Conservation (phyloP, 2,329 filamentous ascomycete genomes). For the Fusarium phyllophilum region DNA sequence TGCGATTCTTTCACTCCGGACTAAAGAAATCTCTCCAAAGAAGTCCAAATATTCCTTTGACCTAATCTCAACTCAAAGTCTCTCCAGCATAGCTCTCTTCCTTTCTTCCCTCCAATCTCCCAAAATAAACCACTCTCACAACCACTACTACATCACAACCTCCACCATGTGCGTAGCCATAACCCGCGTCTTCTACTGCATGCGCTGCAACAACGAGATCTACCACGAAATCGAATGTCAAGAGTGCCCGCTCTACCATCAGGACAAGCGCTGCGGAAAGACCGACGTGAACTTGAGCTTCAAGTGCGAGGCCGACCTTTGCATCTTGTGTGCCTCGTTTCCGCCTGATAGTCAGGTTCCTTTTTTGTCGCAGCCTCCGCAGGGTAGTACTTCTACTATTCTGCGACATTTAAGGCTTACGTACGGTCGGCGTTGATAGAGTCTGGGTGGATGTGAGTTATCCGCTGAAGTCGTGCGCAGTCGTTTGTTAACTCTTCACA, state of each 20-base stretch:
- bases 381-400: background rate
- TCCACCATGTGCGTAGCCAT: background rate
- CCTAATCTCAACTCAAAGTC: fast-evolving
- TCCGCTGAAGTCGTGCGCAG: fast-evolving
- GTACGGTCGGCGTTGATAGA: background rate
- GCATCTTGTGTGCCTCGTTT: background rate
- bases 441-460: background rate
- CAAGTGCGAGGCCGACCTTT: background rate
- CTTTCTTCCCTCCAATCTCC: background rate
- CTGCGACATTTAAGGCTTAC: background rate
- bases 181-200: background rate
- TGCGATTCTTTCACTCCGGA: background rate
- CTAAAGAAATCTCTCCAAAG: fast-evolving
- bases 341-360: background rate
- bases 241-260: background rate
- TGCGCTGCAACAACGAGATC: background rate
- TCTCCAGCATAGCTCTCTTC: background rate
- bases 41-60: fast-evolving
- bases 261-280: background rate
- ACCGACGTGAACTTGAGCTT: background rate
- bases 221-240: background rate
- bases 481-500: background rate
- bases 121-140: background rate
- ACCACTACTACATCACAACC: background rate
- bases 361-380: background rate